Percentiles rank a stretch among this genome's conserved stretches.
These are phyloP conservation scores for Ceratocystis huliohia DNA, from an alignment of 2,329 filamentous ascomycete genomes.

Conservation along the genomic window DNA sequence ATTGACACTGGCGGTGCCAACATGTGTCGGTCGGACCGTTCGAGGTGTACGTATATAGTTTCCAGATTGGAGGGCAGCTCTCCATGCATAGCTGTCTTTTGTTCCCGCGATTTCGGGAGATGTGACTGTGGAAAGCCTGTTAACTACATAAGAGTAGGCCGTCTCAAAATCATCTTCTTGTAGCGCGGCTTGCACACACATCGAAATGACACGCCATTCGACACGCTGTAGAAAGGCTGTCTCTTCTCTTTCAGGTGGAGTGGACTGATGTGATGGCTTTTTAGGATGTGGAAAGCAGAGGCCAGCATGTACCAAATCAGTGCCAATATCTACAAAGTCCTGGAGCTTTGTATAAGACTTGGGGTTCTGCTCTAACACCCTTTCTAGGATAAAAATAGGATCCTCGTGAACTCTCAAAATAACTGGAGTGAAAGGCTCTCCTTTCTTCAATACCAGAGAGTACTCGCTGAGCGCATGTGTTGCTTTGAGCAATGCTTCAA, in stretches of 20 bases:
- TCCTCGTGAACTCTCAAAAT: conserved; percentile 65
- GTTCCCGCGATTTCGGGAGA: conserved; percentile 29
- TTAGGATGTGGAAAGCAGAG: conserved; percentile 8
- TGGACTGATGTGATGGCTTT: conserved; percentile 20
- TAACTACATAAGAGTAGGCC: conserved; percentile 71
- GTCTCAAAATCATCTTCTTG: conserved; percentile 73
- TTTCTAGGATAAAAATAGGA: conserved; percentile 58
- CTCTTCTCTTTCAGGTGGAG: conserved; percentile 23
- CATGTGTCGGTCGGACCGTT: conserved; percentile 45
- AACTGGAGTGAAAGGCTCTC: conserved; percentile 67
- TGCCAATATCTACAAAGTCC: conserved; percentile 56
- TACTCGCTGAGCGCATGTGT: conserved; percentile 67
- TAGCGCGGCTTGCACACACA: conserved; percentile 68
- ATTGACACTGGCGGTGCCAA: conserved; percentile 48
- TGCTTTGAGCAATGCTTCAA: conserved; percentile 54
- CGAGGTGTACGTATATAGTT: conserved; percentile 50
- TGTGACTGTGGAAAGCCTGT: conserved; percentile 40
- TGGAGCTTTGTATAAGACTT: conserved; percentile 63
- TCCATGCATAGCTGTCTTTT: conserved; percentile 50
- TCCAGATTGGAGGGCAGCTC: conserved; percentile 64
- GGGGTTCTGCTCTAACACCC: conserved; percentile 62
- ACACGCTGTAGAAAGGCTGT: conserved; percentile 31
- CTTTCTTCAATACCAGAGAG: conserved; percentile 63
- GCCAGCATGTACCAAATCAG: conserved; percentile 51
- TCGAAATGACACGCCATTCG: conserved; percentile 58